phyloP scores from a whole-genome alignment of 1,139 yeast genomes.

The Yamadazyma triangularis region DNA sequence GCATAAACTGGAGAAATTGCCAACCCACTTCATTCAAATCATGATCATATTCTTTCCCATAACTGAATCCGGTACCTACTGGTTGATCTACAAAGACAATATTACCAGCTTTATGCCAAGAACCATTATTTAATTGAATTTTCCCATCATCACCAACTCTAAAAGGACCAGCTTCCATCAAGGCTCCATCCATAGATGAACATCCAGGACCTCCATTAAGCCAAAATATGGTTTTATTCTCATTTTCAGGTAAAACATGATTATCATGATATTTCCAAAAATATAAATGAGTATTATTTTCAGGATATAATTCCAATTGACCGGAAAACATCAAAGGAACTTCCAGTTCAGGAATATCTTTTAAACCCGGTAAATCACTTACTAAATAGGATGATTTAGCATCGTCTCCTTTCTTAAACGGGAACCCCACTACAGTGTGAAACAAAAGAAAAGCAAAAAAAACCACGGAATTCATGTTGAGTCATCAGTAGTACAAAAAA shows the following conservation, averaged over 20 bases:
- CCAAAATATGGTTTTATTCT: slow-evolving; percentile 65
- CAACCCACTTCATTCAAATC: slow-evolving; percentile 56
- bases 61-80: slow-evolving; percentile 88
- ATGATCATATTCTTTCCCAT: slow-evolving; percentile 47
- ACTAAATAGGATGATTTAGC: slow-evolving; percentile 28
- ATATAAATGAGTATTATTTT: slow-evolving; percentile 59
- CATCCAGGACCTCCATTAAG: slow-evolving; percentile 98
- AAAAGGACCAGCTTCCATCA: slow-evolving; percentile 90
- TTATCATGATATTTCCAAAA: slow-evolving; percentile 67
- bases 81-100: slow-evolving; percentile 92
- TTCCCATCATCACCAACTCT: slow-evolving; percentile 48
- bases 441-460: too few species aligned
- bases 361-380: slow-evolving; percentile 39
- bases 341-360: slow-evolving; percentile 26
- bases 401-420: slow-evolving; percentile 4
- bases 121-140: slow-evolving; percentile 58
- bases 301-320: slow-evolving; percentile 54
- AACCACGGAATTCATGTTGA: too few species aligned
- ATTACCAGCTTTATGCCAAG: slow-evolving; percentile 83
- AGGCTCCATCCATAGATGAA: slow-evolving; percentile 95
- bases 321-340: slow-evolving; percentile 67
- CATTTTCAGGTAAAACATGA: slow-evolving; percentile 26
- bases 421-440: background rate
- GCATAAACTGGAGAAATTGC: slow-evolving; percentile 64
- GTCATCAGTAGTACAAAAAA: too few species aligned